Evolutionary conservation across 331 rosid genomes (phyloP).

Genomic region (Pyrus hybrid): DNA sequence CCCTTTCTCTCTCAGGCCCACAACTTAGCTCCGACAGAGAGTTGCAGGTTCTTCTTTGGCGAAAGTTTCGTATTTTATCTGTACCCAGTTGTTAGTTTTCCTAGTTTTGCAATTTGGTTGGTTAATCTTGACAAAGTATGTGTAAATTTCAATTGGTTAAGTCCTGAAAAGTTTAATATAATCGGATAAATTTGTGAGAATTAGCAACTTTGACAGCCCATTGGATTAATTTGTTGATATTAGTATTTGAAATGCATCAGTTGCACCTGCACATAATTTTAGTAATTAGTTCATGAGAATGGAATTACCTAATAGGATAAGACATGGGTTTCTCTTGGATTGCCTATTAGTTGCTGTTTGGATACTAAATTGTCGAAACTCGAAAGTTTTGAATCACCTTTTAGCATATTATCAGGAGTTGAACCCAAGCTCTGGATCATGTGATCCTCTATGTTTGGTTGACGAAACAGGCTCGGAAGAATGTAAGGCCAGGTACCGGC

Average conservation of each 20-base stretch:
- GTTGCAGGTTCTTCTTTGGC: slow-evolving; percentile 44
- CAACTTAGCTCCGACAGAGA: slow-evolving; percentile 26
- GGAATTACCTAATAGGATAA: not conserved
- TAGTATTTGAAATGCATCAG: no score
- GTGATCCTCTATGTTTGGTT: slow-evolving; percentile 76
- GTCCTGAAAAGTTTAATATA: no score
- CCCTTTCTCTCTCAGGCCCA: slow-evolving; percentile 16
- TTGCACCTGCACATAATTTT: no score
- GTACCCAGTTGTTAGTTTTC: not conserved
- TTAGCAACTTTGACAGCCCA: no score
- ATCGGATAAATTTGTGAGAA: no score
- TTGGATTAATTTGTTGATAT: no score
- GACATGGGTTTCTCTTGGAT: not conserved
- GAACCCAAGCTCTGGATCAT: slow-evolving; percentile 41
- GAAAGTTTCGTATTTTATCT: not conserved
- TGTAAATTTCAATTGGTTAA: no score
- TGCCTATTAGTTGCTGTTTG: not conserved
- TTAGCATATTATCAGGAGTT: slow-evolving; percentile 40
- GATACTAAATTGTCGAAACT: not conserved
- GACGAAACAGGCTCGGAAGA: slow-evolving; percentile 66
- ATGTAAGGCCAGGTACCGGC: slow-evolving; percentile 50
- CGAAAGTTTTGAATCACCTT: not conserved
- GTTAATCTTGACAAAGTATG: no score
- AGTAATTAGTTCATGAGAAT: no score
- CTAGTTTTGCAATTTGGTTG: no score